These are phyloP conservation scores for Orbilia blumenaviensis DNA, from an alignment of 2,329 filamentous ascomycete genomes.

Conservation along the genomic window DNA sequence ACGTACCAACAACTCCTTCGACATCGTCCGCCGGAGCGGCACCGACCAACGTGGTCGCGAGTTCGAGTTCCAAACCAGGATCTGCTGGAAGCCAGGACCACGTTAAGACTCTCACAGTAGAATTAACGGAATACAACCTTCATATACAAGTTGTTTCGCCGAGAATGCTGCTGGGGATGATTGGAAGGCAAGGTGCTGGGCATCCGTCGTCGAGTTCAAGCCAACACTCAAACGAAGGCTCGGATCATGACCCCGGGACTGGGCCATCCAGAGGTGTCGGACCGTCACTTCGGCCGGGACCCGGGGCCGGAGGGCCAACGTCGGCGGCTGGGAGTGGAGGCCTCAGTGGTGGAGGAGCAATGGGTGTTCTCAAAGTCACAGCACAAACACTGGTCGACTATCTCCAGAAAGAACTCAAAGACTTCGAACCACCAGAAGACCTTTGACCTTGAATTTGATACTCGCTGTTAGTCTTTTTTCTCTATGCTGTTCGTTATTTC, in stretches of 20 bases:
- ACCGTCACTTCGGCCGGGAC: slow-evolving; percentile 31
- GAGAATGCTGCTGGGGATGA: slow-evolving; percentile 57
- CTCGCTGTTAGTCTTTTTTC: neutral
- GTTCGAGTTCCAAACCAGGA: slow-evolving; percentile 4
- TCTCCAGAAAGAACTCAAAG: slow-evolving; percentile 56
- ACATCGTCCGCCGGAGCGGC: slow-evolving; percentile 11
- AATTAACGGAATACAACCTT: slow-evolving; percentile 57
- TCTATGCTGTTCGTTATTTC: neutral
- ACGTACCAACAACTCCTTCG: slow-evolving; percentile 12
- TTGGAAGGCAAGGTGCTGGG: slow-evolving; percentile 55
- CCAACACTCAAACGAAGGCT: slow-evolving; percentile 56
- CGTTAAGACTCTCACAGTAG: slow-evolving; percentile 57
- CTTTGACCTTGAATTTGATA: slow-evolving; percentile 22
- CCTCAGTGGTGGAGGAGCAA: slow-evolving; percentile 48
- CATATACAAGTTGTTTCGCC: slow-evolving; percentile 57
- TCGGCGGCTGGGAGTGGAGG: slow-evolving; percentile 45
- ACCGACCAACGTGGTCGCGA: slow-evolving; percentile 2
- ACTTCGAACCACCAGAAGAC: slow-evolving; percentile 57
- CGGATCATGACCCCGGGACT: slow-evolving; percentile 45
- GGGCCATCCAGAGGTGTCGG: slow-evolving; percentile 40
- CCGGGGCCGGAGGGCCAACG: slow-evolving; percentile 31
- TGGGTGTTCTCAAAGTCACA: slow-evolving; percentile 58
- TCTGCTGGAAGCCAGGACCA: slow-evolving; percentile 21
- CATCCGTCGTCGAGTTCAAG: slow-evolving; percentile 56
- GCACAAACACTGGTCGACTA: slow-evolving; percentile 57